A percentile compares a stretch with the other conserved stretches of the same genome.
Evolutionary conservation across 306 rosid species (phyloP).

Genomic region (Sicyos baderoa): DNA sequence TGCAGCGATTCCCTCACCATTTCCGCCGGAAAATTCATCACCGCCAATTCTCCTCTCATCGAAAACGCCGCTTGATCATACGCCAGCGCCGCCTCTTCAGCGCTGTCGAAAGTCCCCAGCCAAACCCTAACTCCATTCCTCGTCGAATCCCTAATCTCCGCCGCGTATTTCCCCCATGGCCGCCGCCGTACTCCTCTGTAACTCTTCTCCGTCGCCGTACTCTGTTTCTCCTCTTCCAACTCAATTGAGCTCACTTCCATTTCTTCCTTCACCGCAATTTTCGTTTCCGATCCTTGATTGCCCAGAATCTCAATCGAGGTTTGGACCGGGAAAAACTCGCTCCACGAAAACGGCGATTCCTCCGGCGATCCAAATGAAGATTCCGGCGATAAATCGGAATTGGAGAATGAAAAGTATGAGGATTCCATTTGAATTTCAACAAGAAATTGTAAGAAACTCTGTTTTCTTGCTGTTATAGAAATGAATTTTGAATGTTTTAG

Average conservation of each 20-base stretch:
- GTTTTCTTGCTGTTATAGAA: background rate
- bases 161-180: slow-evolving; percentile 55
- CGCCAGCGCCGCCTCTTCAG: slow-evolving; percentile 49
- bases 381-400: slow-evolving; percentile 13
- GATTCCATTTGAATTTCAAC: background rate
- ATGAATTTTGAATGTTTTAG: background rate
- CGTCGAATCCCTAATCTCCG: slow-evolving; percentile 46
- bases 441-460: background rate
- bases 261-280: slow-evolving; percentile 14
- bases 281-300: background rate
- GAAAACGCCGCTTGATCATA: slow-evolving; percentile 51
- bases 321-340: background rate
- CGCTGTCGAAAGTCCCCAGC: slow-evolving; percentile 51
- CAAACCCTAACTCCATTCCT: slow-evolving; percentile 41
- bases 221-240: background rate
- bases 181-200: slow-evolving; percentile 47
- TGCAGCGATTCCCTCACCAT: slow-evolving; percentile 15
- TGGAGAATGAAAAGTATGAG: slow-evolving; percentile 7
- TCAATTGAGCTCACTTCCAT: background rate
- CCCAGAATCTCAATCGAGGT: background rate
- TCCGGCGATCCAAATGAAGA: background rate
- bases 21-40: slow-evolving; percentile 44
- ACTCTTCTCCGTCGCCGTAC: slow-evolving; percentile 1
- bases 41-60: slow-evolving; percentile 47
- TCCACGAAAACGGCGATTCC: slow-evolving; percentile 13